Conservation (phyloP, 2,329 filamentous ascomycete genomes). For the Paraconiothyrium sp. region DNA sequence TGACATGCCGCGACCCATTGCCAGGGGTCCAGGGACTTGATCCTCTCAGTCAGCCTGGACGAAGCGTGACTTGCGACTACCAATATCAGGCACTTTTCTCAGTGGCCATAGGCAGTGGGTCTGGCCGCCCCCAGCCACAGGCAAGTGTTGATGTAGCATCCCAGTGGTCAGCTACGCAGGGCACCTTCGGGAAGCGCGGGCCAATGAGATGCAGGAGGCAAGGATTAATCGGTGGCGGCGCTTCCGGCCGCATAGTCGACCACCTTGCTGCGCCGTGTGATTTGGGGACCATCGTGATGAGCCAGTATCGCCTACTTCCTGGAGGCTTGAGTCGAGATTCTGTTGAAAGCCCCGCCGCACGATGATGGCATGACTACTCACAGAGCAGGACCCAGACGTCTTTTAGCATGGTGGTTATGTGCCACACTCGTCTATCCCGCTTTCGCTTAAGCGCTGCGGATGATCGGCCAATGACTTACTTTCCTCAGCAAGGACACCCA, state of each 20-base stretch:
- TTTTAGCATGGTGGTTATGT: not conserved
- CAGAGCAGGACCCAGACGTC: not conserved
- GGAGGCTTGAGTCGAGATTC: constrained; percentile 16
- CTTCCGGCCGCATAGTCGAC: constrained; percentile 26
- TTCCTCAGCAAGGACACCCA: not conserved
- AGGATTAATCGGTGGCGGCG: constrained; percentile 32
- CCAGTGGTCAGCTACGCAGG: constrained; percentile 32
- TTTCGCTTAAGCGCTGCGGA: constrained; percentile 3
- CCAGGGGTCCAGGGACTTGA: constrained; percentile 36
- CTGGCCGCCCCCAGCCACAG: constrained; percentile 31
- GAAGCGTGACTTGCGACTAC: constrained; percentile 40
- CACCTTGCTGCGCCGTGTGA: constrained; percentile 31
- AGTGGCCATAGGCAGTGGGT: constrained; percentile 33
- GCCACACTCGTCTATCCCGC: not conserved
- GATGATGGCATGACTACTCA: constrained; percentile 14
- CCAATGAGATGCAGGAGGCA: constrained; percentile 37
- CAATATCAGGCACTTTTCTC: constrained; percentile 26
- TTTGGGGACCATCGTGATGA: constrained; percentile 37
- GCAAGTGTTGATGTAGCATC: constrained; percentile 33
- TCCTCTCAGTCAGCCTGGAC: constrained; percentile 28
- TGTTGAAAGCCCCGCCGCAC: constrained; percentile 8
- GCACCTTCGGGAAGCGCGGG: constrained; percentile 27
- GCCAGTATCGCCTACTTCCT: constrained; percentile 19
- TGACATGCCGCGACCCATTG: constrained; percentile 33
- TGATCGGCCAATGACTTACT: constrained; percentile 14